Percentiles rank a stretch among this genome's conserved stretches.
These are phyloP conservation scores for Coleophoma crateriformis DNA, from an alignment of 2,329 filamentous ascomycete species.

Conservation along the genomic window DNA sequence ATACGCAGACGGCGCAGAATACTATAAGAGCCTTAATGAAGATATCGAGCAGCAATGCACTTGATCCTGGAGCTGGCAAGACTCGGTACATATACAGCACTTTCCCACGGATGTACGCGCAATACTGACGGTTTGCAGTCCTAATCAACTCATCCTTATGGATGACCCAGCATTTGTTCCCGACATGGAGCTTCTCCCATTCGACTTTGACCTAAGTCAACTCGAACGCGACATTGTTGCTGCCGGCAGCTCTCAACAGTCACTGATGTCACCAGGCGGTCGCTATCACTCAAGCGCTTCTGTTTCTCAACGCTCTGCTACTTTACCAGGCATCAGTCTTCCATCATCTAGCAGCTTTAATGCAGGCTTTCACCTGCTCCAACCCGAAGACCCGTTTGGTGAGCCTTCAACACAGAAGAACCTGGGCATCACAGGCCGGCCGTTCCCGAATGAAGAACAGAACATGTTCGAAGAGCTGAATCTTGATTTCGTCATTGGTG, in stretches of 20 bases:
- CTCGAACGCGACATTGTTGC: constrained; percentile 24
- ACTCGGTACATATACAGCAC: constrained; percentile 50
- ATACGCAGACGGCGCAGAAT: constrained; percentile 69
- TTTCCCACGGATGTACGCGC: not conserved
- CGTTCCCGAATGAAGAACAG: constrained; percentile 31
- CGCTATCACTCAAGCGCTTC: constrained; percentile 13
- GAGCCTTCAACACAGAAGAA: constrained; percentile 28
- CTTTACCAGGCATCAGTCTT: constrained; percentile 39
- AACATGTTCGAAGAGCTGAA: constrained; percentile 43
- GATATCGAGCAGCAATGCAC: constrained; percentile 47
- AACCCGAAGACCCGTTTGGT: constrained; percentile 17
- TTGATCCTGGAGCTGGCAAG: constrained; percentile 68
- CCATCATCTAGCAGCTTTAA: constrained; percentile 39
- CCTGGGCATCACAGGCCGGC: constrained; percentile 17
- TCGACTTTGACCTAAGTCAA: constrained; percentile 46
- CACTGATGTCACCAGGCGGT: constrained; percentile 25
- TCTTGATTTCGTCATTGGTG: constrained; percentile 49
- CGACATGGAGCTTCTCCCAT: constrained; percentile 53
- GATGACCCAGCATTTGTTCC: constrained; percentile 82
- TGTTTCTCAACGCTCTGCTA: constrained; percentile 12
- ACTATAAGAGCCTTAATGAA: constrained; percentile 66
- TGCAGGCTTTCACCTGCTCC: constrained; percentile 25
- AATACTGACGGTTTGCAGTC: constrained; percentile 39
- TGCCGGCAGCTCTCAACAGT: constrained; percentile 17
- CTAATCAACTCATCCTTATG: constrained; percentile 67